Evolutionary conservation across 2,329 filamentous ascomycete genomes (phyloP).

Genomic region (Amesomyces nigricolor): DNA sequence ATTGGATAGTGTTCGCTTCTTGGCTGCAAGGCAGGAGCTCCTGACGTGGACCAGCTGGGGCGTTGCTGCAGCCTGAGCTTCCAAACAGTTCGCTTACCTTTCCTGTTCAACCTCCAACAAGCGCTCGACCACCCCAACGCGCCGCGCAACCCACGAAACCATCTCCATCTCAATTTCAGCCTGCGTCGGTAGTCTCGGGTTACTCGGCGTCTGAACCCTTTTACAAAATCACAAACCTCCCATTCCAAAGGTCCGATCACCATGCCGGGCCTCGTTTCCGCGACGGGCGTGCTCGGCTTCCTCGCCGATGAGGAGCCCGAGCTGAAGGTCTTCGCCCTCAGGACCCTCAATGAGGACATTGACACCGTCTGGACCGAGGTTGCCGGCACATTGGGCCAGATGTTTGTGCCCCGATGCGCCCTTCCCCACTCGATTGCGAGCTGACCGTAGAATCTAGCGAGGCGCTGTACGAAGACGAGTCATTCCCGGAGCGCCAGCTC

Average conservation of each 20-base stretch:
- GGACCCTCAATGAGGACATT: constrained; percentile 93
- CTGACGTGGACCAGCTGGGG: constrained; percentile 25
- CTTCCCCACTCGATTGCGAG: constrained; percentile 7
- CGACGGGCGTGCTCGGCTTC: constrained; percentile 90
- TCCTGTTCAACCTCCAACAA: constrained; percentile 5
- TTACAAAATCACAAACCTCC: neutral
- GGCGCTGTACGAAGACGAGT: constrained; percentile 93
- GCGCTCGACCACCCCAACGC: constrained; percentile 15
- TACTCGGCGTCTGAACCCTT: neutral
- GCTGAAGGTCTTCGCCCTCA: constrained; percentile 89
- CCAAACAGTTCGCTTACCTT: constrained; percentile 8
- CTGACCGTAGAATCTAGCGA: constrained; percentile 54
- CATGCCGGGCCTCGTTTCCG: constrained; percentile 93
- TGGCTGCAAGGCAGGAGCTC: constrained; percentile 27
- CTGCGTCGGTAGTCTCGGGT: neutral
- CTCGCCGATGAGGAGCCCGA: constrained; percentile 90
- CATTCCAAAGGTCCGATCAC: constrained; percentile 21
- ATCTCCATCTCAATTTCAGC: constrained; percentile 1
- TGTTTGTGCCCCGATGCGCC: constrained; percentile 49
- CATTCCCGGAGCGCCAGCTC: constrained; percentile 87
- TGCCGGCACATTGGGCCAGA: constrained; percentile 83
- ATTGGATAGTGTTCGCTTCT: constrained; percentile 8
- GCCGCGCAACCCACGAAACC: constrained; percentile 1
- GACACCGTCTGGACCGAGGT: constrained; percentile 98
- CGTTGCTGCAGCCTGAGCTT: constrained; percentile 11